Evolutionary conservation across 2,329 filamentous ascomycete species (phyloP).

Genomic region (Aspergillus sp.): DNA sequence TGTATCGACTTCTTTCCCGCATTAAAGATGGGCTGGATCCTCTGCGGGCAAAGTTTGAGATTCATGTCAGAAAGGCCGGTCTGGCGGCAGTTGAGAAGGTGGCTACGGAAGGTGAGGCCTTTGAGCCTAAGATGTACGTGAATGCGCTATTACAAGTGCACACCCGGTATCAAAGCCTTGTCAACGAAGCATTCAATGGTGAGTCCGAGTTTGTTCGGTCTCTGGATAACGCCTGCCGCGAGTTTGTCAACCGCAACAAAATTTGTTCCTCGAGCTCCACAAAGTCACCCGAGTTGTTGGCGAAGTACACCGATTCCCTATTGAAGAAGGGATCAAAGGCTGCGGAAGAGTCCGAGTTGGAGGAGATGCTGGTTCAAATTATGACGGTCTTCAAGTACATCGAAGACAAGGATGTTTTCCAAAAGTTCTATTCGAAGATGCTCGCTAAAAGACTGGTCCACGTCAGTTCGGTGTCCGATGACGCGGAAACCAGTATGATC

Average conservation of each 20-base stretch:
- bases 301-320: constrained; percentile 91
- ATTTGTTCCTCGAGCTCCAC: constrained; percentile 92
- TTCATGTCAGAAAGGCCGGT: constrained; percentile 87
- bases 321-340: constrained; percentile 87
- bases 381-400: constrained; percentile 99
- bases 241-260: constrained; percentile 97
- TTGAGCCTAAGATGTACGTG: constrained; percentile 96
- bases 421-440: constrained; percentile 98
- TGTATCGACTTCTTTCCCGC: constrained; percentile 87
- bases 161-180: constrained; percentile 85
- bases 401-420: constrained; percentile 99
- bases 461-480: constrained; percentile 91
- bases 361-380: constrained; percentile 82
- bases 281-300: constrained; percentile 89
- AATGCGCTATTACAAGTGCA: constrained; percentile 93
- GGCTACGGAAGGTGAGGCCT: constrained; percentile 77
- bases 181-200: constrained; percentile 88
- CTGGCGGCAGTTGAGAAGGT: constrained; percentile 87
- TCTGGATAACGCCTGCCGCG: constrained; percentile 92
- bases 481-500: constrained; percentile 99
- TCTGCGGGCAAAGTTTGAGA: constrained; percentile 81
- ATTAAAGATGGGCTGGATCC: constrained; percentile 92
- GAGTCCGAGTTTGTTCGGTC: constrained; percentile 97
- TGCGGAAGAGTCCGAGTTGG: constrained; percentile 89
- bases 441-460: constrained; percentile 91